Percentiles rank a stretch among this genome's conserved stretches.
Evolutionary conservation across 768 basidiomycete species (phyloP).

Genomic region (Lactifluus echinatus): DNA sequence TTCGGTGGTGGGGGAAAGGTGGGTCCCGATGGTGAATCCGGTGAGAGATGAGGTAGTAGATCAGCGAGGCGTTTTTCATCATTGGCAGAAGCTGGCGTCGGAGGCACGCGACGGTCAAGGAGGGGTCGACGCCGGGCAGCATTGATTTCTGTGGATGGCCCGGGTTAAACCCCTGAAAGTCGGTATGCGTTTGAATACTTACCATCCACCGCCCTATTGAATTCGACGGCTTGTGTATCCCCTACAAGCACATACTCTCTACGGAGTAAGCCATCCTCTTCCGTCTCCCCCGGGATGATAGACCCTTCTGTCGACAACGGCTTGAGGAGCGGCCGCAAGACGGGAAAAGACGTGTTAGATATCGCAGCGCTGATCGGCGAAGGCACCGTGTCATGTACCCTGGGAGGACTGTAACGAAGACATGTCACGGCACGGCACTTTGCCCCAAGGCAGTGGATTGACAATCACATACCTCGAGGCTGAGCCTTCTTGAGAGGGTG

Average conservation of each 20-base stretch:
- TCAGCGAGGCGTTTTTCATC: constrained; percentile 38
- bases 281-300: constrained; percentile 72
- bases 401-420: not conserved
- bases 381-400: not conserved
- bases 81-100: constrained; percentile 37
- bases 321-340: constrained; percentile 14
- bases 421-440: not conserved
- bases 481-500: constrained; percentile 4
- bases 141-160: constrained; percentile 46
- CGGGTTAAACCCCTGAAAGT: constrained; percentile 3
- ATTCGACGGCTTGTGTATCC: constrained; percentile 83
- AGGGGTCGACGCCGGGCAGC: constrained; percentile 50
- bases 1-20: constrained; percentile 64
- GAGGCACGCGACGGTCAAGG: constrained; percentile 41
- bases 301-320: constrained; percentile 49
- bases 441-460: not conserved
- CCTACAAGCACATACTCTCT: constrained; percentile 93
- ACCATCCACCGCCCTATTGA: constrained; percentile 90
- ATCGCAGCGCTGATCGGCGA: not conserved
- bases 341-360: not conserved
- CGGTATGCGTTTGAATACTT: constrained; percentile 22
- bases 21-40: constrained; percentile 22
- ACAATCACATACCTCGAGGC: constrained; percentile 5
- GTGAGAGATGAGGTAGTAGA: constrained; percentile 23
- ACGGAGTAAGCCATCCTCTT: constrained; percentile 70